A percentile compares a stretch with the other conserved stretches of the same genome.
Evolutionary conservation across 163 green algal genomes (phyloP).

Genomic region (Botryococcus braunii): DNA sequence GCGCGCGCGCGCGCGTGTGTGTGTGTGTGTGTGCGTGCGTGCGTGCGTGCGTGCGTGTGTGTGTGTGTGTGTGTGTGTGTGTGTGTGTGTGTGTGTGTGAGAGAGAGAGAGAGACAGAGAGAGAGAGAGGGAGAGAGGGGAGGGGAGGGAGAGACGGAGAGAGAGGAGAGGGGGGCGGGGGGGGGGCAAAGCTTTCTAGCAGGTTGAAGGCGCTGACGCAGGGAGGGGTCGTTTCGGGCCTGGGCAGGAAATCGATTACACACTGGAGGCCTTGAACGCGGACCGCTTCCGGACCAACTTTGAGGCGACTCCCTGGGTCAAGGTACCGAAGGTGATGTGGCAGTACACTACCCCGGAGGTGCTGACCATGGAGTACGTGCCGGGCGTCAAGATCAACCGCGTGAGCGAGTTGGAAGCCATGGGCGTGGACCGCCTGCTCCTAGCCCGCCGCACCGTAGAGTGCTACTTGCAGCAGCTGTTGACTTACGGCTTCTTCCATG

Average conservation of each 20-base stretch:
- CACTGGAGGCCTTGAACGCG: constrained; percentile 80
- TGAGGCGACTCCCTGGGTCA: constrained; percentile 71
- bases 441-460: constrained; percentile 82
- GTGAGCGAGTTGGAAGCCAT: constrained; percentile 30
- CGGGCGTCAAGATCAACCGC: constrained; percentile 94
- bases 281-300: constrained; percentile 75
- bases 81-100: no score
- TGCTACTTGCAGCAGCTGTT: constrained; percentile 97
- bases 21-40: no score
- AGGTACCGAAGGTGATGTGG: constrained; percentile 72
- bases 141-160: no score
- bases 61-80: no score
- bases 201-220: no score
- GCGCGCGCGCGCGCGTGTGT: no score
- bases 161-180: no score
- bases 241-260: constrained; percentile 92
- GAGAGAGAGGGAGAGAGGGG: no score
- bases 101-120: no score
- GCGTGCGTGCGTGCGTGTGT: no score
- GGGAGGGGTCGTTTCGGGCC: no score
- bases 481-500: constrained; percentile 75
- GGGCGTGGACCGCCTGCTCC: constrained; percentile 74
- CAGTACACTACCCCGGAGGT: constrained; percentile 61
- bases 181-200: no score
- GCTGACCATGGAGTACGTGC: constrained; percentile 83